Evolutionary conservation across 768 basidiomycete genomes (phyloP).

Genomic region (Tephrocybe rancida): DNA sequence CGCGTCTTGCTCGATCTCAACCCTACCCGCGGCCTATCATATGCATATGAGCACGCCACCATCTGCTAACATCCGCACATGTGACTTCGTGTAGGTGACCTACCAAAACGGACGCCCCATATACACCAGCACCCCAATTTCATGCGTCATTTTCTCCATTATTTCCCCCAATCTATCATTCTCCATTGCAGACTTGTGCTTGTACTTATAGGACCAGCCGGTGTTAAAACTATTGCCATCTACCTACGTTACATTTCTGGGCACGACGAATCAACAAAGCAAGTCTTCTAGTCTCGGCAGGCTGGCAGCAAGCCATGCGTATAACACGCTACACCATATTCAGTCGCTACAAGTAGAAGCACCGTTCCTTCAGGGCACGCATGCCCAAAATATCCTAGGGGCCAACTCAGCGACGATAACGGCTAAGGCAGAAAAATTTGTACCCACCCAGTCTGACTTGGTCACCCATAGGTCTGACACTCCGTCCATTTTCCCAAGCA

Average conservation of each 20-base stretch:
- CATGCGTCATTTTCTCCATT: neutral
- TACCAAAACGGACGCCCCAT: slow-evolving; percentile 10
- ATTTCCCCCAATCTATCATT: neutral
- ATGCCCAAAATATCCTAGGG: slow-evolving; percentile 75
- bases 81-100: slow-evolving; percentile 5
- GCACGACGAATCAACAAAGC: slow-evolving; percentile 9
- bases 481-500: slow-evolving; percentile 90
- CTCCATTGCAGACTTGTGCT: neutral
- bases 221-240: slow-evolving; percentile 7
- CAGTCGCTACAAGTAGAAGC: slow-evolving; percentile 64
- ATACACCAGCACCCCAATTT: neutral
- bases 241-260: slow-evolving; percentile 5
- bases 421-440: slow-evolving; percentile 4
- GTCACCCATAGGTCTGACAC: slow-evolving; percentile 91
- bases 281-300: slow-evolving; percentile 11
- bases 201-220: slow-evolving; percentile 14
- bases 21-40: slow-evolving; percentile 16
- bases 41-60: slow-evolving; percentile 17
- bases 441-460: slow-evolving; percentile 80
- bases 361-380: slow-evolving; percentile 80
- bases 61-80: slow-evolving; percentile 17
- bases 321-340: neutral
- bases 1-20: slow-evolving; percentile 15
- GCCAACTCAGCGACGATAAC: slow-evolving; percentile 3
- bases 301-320: neutral